These are phyloP conservation scores for Immersiella caudata DNA, from an alignment of 495 filamentous ascomycete species.

Conservation along the genomic window DNA sequence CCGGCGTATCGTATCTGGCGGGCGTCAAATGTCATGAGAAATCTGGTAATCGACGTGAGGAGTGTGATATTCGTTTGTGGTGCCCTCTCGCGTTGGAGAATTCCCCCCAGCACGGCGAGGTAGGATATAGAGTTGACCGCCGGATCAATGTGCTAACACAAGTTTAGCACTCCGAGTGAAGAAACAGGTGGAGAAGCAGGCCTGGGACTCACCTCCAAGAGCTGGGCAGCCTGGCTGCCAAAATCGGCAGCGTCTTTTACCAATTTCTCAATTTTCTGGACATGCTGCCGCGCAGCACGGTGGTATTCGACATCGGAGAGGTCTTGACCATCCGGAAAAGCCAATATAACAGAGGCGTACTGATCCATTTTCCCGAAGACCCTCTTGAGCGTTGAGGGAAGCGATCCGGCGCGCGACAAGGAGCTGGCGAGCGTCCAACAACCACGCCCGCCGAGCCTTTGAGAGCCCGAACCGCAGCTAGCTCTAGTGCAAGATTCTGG, in stretches of 20 bases:
- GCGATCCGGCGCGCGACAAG: not conserved
- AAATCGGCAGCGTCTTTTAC: constrained; percentile 31
- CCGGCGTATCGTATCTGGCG: constrained; percentile 51
- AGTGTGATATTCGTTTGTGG: constrained; percentile 31
- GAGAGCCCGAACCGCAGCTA: not conserved
- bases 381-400: not conserved
- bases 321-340: constrained; percentile 41
- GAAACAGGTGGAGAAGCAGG: not conserved
- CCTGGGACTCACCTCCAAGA: constrained; percentile 37
- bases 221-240: constrained; percentile 26
- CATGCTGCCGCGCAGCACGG: constrained; percentile 34
- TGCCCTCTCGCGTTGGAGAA: constrained; percentile 28
- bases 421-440: not conserved
- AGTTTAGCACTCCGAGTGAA: constrained; percentile 18
- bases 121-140: constrained; percentile 48
- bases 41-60: constrained; percentile 40
- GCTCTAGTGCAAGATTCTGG: not conserved
- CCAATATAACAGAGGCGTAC: constrained; percentile 40
- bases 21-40: constrained; percentile 49
- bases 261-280: constrained; percentile 36
- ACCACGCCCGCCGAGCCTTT: not conserved
- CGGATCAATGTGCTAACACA: constrained; percentile 41
- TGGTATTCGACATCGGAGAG: constrained; percentile 34
- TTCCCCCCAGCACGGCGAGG: constrained; percentile 41
- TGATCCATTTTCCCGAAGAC: constrained; percentile 39